Base-by-base conservation (phyloP, 441 rosid genomes). In the Macaranga tanarius region DNA sequence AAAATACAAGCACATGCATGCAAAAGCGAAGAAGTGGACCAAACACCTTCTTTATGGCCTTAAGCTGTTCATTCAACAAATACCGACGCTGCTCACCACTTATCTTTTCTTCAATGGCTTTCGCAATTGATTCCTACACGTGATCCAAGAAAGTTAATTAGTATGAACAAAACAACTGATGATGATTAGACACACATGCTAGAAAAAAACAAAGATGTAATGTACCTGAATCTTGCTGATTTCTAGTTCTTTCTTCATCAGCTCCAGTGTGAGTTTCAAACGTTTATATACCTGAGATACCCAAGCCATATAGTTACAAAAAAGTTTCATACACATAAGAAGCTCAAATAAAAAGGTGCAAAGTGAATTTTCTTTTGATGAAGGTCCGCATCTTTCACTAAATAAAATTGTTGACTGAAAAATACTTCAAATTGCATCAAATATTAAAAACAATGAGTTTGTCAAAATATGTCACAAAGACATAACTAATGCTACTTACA, bases 51-150 rank as follows among this genome's bases (percentile, higher is more conserved):
- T 96, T 96, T 82, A 96, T 93, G 57, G 98, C 99, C 86, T 89
- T 92, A 64, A 95, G 95, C 76, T 95, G 99, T 78, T 96, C 99
- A 80, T 92, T 90, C 86, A 96, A 85, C 83, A 96, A 88, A 81
- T 93, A 96, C 13, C 99, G 98, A 0, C 99, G 92, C 78, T 96
- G 99, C 88, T 96, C 99, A 51, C 96, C 97, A 62, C 97, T 96
- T 75, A 96, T 88, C 83, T 96, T 96, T 80, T 96, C 99, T 82
- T 96, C 99, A 76, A 93, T 96, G 73, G 99, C 97, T 85, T 92
- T 96, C 38, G 98, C 97, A 65, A 96, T 96, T 12, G 98, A 74
- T 84, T 93, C 98, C 99, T 96, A 80, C 44, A 71, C 34, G 79
- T 64, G 62, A 77, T 47, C 63, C 64, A 62, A 55, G 26, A 76